These are phyloP conservation scores for Suillus variegatus DNA, from an alignment of 768 basidiomycete species.

Conservation along the genomic window DNA sequence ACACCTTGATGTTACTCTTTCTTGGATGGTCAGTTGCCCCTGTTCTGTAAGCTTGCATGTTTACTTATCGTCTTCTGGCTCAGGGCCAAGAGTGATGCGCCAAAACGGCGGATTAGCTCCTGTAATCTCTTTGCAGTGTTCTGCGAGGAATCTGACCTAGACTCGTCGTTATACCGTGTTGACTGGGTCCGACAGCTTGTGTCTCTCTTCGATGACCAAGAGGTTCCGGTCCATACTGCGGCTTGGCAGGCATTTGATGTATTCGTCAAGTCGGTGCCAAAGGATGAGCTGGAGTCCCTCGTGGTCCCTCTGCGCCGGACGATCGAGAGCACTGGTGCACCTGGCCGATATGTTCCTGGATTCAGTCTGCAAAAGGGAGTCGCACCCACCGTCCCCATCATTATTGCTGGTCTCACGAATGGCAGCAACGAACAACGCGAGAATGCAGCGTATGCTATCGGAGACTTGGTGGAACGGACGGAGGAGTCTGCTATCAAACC, in stretches of 20 bases:
- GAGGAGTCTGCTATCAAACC: constrained; percentile 87
- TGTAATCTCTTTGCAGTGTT: constrained; percentile 79
- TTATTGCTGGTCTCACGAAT: constrained; percentile 90
- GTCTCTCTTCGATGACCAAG: constrained; percentile 76
- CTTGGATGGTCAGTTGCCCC: constrained; percentile 73
- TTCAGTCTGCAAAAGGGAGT: constrained; percentile 86
- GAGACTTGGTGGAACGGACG: constrained; percentile 92
- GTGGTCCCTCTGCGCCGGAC: constrained; percentile 88
- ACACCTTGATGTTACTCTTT: constrained; percentile 85
- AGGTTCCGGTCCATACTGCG: constrained; percentile 74
- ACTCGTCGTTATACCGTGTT: constrained; percentile 81
- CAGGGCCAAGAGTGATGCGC: constrained; percentile 80
- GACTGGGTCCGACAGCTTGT: constrained; percentile 95
- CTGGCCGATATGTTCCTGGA: constrained; percentile 78
- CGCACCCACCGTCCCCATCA: constrained; percentile 79
- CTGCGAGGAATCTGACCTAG: constrained; percentile 81
- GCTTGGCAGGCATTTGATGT: constrained; percentile 83
- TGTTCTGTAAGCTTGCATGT: not conserved
- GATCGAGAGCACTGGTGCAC: constrained; percentile 82
- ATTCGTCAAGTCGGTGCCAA: constrained; percentile 88
- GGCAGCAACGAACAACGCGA: constrained; percentile 96
- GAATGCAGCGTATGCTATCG: constrained; percentile 93
- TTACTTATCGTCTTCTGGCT: not conserved
- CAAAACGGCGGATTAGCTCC: constrained; percentile 73
- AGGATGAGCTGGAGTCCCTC: constrained; percentile 89